Evolutionary conservation across 441 rosid species (phyloP).

Genomic region (Corymbia calophylla): DNA sequence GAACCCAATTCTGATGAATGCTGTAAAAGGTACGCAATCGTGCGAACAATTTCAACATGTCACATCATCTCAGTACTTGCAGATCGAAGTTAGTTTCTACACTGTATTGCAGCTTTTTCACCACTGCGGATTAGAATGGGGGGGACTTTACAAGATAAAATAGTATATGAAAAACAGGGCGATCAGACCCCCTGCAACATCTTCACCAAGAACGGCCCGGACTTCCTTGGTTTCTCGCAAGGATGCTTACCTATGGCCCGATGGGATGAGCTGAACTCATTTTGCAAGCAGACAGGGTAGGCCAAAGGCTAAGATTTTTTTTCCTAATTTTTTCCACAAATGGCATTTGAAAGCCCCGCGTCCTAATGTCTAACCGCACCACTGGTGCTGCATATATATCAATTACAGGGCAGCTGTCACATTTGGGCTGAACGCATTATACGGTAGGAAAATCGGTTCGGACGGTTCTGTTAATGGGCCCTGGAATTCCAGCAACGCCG

Average conservation of each 20-base stretch:
- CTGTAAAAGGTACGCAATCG: not conserved
- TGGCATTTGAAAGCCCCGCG: not conserved
- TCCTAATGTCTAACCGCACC: not conserved
- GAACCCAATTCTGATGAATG: not conserved
- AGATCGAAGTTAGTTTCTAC: not conserved
- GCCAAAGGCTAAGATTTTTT: not conserved
- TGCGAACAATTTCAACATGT: not conserved
- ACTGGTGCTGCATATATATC: not conserved
- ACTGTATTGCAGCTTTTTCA: not conserved
- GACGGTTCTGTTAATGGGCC: not conserved
- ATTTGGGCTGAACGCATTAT: not conserved
- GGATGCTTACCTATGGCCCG: constrained; percentile 7
- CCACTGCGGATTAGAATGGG: constrained; percentile 12
- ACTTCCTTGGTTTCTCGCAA: not conserved
- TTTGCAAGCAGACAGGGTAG: constrained; percentile 7
- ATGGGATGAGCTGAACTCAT: constrained; percentile 7
- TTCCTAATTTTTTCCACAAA: not conserved
- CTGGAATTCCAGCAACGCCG: not conserved
- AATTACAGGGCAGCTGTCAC: not conserved
- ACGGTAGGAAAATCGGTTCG: not conserved
- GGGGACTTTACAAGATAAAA: constrained; percentile 9
- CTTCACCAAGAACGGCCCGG: not conserved
- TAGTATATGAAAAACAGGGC: not conserved
- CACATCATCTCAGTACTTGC: not conserved
- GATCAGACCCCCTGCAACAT: not conserved